Evolutionary conservation across 805 yeast genomes (phyloP), one percentile per base, ranked within the genome.

Genomic region (Candida xyloterini): DNA sequence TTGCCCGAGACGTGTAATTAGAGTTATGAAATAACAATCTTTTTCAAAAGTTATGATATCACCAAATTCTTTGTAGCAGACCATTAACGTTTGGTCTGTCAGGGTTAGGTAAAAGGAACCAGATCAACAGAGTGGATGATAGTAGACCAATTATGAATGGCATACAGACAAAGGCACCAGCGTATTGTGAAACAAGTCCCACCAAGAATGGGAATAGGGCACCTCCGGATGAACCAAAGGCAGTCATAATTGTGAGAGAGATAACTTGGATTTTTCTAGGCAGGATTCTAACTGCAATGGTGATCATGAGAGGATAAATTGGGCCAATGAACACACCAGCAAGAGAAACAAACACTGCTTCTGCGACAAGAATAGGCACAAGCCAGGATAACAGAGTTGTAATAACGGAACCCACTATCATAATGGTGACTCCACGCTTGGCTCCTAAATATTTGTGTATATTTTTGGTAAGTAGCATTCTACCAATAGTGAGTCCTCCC

Each of bases 241-340:
- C 79, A 1, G 79, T 72, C 57, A 67, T 68, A 30, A 76, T 63
- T 1, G 79, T 73, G 48, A 76, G 51, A 0, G 78, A 65, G 26
- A 74, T 66, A 32, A 71, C 68, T 52, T 72, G 76, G 41, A 74
- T 73, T 55, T 69, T 74, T 40, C 78, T 56, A 4, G 80, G 81
- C 13, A 76, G 48, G 24, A 74, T 62, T 40, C 62, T 60, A 1
- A 73, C 66, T 7, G 70, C 62, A 9, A 70, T 52, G 0, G 74
- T 62, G 29, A 76, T 58, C 73, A 74, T 63, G 48, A 76, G 57
- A n/a, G 71, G 74, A 58, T 80, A 84, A 25, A 78, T 63, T 1
- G 90, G 90, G 0, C 90, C 91, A 27, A 79, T 71, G 49, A 73
- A 73, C 2, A 78, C 55, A 2, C 90, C 91, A 20, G 74, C 66